A percentile compares a stretch with the other conserved stretches of the same genome.
These are phyloP conservation scores for Suillus weaverae DNA, from an alignment of 768 basidiomycete genomes.

Conservation along the genomic window DNA sequence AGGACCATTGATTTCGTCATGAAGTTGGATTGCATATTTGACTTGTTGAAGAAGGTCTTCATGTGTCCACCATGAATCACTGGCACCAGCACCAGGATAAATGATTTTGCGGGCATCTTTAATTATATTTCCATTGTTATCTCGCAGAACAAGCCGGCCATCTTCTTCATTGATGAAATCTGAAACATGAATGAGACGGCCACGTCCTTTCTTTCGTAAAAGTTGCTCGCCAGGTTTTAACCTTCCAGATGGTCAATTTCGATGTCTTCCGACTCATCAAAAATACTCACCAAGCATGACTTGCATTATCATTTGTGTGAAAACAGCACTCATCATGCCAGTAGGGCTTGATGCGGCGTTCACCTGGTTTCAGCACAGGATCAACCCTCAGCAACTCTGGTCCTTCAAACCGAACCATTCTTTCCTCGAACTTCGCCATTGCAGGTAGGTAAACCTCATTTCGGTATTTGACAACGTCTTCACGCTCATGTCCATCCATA, in stretches of 20 bases:
- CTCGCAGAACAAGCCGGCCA: too few species aligned
- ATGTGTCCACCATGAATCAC: constrained; percentile 14
- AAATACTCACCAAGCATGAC: too few species aligned
- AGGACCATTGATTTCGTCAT: constrained; percentile 32
- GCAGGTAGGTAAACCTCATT: constrained; percentile 21
- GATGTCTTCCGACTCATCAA: too few species aligned
- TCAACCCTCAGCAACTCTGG: constrained; percentile 17
- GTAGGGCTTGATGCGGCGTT: constrained; percentile 19
- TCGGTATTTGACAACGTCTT: constrained; percentile 9
- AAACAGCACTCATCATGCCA: constrained; percentile 13
- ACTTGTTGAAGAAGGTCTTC: constrained; percentile 7
- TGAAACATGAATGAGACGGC: too few species aligned
- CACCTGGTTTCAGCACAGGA: constrained; percentile 24
- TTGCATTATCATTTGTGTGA: constrained; percentile 33
- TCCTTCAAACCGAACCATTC: constrained; percentile 20
- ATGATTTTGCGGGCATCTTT: constrained; percentile 26
- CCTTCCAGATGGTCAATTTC: too few species aligned
- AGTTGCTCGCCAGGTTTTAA: too few species aligned
- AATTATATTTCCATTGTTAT: constrained; percentile 6
- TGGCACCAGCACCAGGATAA: constrained; percentile 17
- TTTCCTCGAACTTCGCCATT: constrained; percentile 22
- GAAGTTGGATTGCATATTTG: constrained; percentile 11
- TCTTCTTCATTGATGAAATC: too few species aligned
- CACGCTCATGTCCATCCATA: constrained; percentile 20
- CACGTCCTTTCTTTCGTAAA: too few species aligned